Evolutionary conservation across 352 stramenopile species (phyloP).

Genomic region (Globisporangium lucens): DNA sequence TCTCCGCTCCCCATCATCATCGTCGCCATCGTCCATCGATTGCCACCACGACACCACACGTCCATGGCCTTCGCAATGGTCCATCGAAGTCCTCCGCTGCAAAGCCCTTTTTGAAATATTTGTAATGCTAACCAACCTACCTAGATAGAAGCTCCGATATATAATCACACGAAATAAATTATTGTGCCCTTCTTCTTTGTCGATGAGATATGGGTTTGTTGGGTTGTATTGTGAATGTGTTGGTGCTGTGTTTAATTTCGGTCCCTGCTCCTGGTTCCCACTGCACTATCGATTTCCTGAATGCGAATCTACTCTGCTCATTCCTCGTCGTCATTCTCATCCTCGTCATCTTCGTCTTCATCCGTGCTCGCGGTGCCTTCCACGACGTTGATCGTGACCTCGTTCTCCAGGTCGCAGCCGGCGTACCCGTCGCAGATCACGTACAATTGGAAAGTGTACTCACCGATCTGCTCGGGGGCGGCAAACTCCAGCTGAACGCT

Average conservation of each 20-base stretch:
- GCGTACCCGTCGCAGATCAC: constrained; percentile 99
- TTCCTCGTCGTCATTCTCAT: constrained; percentile 32
- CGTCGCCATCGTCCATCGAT: not conserved
- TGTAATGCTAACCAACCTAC: not conserved
- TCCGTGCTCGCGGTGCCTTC: constrained; percentile 37
- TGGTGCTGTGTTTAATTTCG: not conserved
- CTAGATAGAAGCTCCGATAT: constrained; percentile 1
- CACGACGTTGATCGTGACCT: constrained; percentile 67
- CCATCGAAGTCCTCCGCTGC: not conserved
- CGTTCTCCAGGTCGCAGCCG: constrained; percentile 98
- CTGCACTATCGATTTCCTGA: not conserved
- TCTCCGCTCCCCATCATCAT: not conserved
- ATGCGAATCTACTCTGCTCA: constrained; percentile 11
- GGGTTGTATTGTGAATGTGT: not conserved
- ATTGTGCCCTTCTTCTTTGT: not conserved
- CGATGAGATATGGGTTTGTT: not conserved
- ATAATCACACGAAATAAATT: not conserved
- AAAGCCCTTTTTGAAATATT: constrained; percentile 1
- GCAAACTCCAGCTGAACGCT: constrained; percentile 95
- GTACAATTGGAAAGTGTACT: constrained; percentile 96
- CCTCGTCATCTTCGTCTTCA: constrained; percentile 48
- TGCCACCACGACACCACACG: not conserved
- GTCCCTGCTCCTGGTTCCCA: not conserved
- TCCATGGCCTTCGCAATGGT: not conserved
- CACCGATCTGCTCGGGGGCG: constrained; percentile 91